phyloP scores from a whole-genome alignment of 768 basidiomycete species.

The Artomyces pyxidatus region DNA sequence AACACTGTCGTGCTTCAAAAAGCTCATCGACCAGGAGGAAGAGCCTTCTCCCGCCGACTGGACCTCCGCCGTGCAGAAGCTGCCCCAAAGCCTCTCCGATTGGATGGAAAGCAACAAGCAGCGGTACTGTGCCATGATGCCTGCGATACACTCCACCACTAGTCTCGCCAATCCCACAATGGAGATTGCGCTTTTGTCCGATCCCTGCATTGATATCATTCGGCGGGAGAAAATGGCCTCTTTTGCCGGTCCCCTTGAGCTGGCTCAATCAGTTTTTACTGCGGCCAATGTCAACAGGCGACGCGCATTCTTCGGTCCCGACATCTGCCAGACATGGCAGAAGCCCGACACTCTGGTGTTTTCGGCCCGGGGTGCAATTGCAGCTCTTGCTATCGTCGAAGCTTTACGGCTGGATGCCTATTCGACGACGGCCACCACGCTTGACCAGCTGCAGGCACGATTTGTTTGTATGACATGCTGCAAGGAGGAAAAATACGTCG shows the following conservation, averaged over 20 bases:
- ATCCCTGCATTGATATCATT: constrained; percentile 2
- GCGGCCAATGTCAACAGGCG: no score
- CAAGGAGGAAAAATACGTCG: neutral
- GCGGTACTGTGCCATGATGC: neutral
- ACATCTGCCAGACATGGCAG: constrained; percentile 12
- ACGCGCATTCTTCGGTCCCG: constrained; percentile 6
- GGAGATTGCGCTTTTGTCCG: constrained; percentile 3
- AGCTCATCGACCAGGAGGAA: constrained; percentile 2
- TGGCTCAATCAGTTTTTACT: constrained; percentile 9
- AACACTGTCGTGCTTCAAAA: constrained; percentile 10
- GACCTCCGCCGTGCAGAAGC: neutral
- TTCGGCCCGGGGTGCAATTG: constrained; percentile 3
- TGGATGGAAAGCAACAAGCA: constrained; percentile 7
- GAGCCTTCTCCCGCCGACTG: constrained; percentile 1
- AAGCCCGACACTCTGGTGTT: neutral
- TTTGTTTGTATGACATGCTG: constrained; percentile 5
- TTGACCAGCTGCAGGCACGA: constrained; percentile 1
- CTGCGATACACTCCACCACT: no score
- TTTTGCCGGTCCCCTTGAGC: constrained; percentile 11
- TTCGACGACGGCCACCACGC: neutral
- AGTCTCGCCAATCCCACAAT: neutral
- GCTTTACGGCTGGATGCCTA: neutral
- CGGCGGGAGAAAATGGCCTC: neutral
- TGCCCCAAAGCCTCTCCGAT: constrained; percentile 7
- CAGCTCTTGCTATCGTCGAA: neutral